These are phyloP conservation scores for Pythium coloratum DNA, from an alignment of 352 stramenopile genomes.

Conservation along the genomic window DNA sequence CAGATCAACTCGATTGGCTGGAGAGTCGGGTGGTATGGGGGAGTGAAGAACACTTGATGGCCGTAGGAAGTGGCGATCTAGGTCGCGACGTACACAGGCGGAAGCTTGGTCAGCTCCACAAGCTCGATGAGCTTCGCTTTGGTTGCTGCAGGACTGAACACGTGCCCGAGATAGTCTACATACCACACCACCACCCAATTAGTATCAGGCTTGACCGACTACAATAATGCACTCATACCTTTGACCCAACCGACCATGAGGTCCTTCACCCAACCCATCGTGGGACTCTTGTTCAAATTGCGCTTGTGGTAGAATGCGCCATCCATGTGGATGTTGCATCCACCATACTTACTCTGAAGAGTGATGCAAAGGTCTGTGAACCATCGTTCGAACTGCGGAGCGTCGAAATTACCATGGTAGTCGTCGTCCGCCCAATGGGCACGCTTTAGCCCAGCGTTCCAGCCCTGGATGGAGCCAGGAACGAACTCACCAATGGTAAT, in stretches of 20 bases:
- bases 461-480: background rate
- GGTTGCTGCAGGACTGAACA: background rate
- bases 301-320: conserved; percentile 19
- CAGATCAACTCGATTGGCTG: conserved; percentile 13
- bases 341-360: conserved; percentile 1
- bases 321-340: conserved; percentile 17
- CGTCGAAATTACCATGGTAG: background rate
- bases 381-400: conserved; percentile 13
- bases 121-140: background rate
- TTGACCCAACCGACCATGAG: background rate
- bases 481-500: background rate
- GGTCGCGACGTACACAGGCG: background rate
- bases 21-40: conserved; percentile 7
- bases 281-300: background rate
- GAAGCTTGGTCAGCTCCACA: background rate
- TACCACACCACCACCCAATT: too few relatives aligned
- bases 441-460: background rate
- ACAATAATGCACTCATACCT: background rate
- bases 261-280: background rate
- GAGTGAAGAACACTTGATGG: conserved; percentile 6
- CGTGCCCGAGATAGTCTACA: too few relatives aligned
- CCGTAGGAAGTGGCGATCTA: background rate
- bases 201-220: too few relatives aligned
- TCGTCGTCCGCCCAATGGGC: conserved; percentile 1
- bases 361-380: background rate